Evolutionary conservation across 2,329 filamentous ascomycete genomes (phyloP).

Genomic region (Diplodia scrobiculata): DNA sequence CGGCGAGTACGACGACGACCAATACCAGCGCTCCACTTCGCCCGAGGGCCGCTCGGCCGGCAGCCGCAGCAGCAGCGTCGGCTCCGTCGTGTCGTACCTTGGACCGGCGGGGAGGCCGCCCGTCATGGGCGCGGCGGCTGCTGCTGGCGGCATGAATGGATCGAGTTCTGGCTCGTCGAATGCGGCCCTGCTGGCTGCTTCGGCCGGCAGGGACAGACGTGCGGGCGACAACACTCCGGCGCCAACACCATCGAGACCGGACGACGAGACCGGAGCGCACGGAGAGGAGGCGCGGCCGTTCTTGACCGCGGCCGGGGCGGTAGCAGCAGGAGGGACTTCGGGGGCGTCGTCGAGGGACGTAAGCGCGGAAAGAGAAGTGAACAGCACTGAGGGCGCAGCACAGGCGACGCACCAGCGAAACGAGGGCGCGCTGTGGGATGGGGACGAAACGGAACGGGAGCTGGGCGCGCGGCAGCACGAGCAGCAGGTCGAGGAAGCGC

Average conservation of each 20-base stretch:
- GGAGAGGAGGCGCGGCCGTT: constrained; percentile 8
- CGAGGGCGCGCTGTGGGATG: background rate
- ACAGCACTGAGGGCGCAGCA: background rate
- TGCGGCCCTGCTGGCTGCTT: constrained; percentile 8
- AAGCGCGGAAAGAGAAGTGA: constrained; percentile 2
- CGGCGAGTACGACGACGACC: background rate
- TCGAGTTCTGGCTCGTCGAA: constrained; percentile 14
- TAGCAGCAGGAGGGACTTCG: background rate
- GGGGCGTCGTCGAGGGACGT: background rate
- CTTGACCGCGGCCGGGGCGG: background rate
- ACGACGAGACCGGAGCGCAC: background rate
- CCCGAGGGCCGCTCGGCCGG: background rate
- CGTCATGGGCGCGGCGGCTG: background rate
- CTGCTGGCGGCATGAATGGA: background rate
- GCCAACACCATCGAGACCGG: background rate
- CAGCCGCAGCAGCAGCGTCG: constrained; percentile 9
- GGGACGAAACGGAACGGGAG: constrained; percentile 1
- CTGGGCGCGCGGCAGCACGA: background rate
- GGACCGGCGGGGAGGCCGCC: constrained; percentile 1
- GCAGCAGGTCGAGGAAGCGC: constrained; percentile 3
- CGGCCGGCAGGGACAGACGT: background rate
- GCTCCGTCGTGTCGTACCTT: constrained; percentile 4
- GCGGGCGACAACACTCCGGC: background rate
- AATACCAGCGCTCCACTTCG: background rate
- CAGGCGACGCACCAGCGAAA: background rate